Evolutionary conservation across 306 rosid genomes (phyloP).

Genomic region (Rubus parviflorus): DNA sequence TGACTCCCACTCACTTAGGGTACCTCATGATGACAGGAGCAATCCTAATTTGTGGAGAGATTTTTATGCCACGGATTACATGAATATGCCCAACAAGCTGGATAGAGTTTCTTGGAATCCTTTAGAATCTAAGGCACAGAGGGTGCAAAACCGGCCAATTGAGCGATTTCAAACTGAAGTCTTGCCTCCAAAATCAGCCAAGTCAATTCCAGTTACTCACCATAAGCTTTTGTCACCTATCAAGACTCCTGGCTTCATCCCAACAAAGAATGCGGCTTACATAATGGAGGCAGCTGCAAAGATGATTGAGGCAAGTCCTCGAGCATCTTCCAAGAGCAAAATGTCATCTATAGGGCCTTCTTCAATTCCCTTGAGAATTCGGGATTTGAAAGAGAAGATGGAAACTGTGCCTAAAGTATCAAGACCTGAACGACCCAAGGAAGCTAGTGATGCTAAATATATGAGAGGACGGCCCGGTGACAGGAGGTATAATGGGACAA

Average conservation of each 20-base stretch:
- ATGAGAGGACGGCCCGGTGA: constrained; percentile 40
- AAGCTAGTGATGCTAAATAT: constrained; percentile 23
- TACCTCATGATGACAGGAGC: constrained; percentile 44
- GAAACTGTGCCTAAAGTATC: constrained; percentile 68
- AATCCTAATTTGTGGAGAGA: constrained; percentile 38
- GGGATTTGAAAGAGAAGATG: constrained; percentile 70
- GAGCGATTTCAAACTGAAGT: constrained; percentile 83
- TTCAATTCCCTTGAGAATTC: constrained; percentile 73
- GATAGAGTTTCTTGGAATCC: constrained; percentile 55
- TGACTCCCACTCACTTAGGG: constrained; percentile 45
- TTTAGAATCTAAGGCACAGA: constrained; percentile 46
- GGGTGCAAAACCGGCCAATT: constrained; percentile 44
- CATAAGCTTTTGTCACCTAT: constrained; percentile 86
- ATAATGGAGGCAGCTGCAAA: constrained; percentile 90
- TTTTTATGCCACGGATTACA: constrained; percentile 34
- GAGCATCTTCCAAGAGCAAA: constrained; percentile 47
- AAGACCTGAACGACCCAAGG: constrained; percentile 32
- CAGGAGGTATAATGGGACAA: constrained; percentile 41
- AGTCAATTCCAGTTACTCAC: constrained; percentile 79
- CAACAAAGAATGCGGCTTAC: constrained; percentile 54
- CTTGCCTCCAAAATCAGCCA: constrained; percentile 87
- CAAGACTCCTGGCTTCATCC: constrained; percentile 62
- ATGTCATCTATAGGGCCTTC: constrained; percentile 47
- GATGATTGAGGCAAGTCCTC: constrained; percentile 83
- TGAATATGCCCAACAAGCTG: constrained; percentile 44